A percentile compares a stretch with the other conserved stretches of the same genome.
Evolutionary conservation across 495 filamentous ascomycete genomes (phyloP).

Genomic region (Sphaerosporella brunnea): DNA sequence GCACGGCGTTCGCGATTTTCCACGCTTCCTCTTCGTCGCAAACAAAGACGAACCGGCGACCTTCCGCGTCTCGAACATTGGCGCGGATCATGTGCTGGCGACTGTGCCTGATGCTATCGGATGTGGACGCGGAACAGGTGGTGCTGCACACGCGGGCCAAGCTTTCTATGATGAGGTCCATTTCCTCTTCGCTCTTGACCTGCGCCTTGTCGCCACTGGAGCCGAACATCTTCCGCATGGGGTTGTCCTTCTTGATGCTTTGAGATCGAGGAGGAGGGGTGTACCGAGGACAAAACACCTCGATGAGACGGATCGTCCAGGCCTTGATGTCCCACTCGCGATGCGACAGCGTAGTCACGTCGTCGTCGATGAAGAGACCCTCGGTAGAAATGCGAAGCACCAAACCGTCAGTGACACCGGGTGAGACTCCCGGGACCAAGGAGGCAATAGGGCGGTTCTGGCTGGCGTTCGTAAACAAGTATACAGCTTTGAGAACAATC

Average conservation of each 20-base stretch:
- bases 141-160: constrained; percentile 4
- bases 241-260: constrained; percentile 5
- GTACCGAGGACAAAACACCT: constrained; percentile 62
- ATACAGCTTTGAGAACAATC: constrained; percentile 84
- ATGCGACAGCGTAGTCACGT: constrained; percentile 59
- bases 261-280: constrained; percentile 14
- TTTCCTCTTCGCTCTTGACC: constrained; percentile 12
- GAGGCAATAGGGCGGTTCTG: constrained; percentile 64
- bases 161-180: constrained; percentile 17
- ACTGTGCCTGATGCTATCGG: background rate
- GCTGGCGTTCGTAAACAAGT: constrained; percentile 69
- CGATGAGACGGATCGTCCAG: constrained; percentile 82
- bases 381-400: constrained; percentile 72
- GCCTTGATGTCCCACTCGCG: constrained; percentile 97
- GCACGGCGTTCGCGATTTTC: constrained; percentile 75
- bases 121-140: background rate
- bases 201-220: background rate
- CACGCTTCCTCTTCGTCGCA: constrained; percentile 68
- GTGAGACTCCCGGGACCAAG: constrained; percentile 56
- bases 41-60: constrained; percentile 67
- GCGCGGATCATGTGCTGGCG: constrained; percentile 62
- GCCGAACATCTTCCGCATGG: constrained; percentile 5
- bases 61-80: constrained; percentile 65
- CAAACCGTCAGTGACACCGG: constrained; percentile 66
- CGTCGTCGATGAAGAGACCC: constrained; percentile 92